These are phyloP conservation scores for Lactarius trivialis DNA, from an alignment of 768 basidiomycete genomes.

Conservation along the genomic window DNA sequence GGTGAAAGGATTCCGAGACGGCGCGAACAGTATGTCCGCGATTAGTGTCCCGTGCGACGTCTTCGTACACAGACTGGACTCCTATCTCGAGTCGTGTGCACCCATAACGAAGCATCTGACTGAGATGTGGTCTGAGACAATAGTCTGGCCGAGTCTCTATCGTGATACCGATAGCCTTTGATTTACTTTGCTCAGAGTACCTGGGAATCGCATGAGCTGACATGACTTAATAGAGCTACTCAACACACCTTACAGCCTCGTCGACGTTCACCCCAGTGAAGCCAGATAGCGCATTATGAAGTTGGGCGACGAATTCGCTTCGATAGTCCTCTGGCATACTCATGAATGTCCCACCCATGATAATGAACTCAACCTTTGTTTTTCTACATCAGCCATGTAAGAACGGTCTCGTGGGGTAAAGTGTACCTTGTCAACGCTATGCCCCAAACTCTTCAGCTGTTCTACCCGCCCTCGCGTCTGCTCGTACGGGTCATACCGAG, in stretches of 20 bases:
- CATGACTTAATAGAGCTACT: background rate
- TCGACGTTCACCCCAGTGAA: conserved; percentile 91
- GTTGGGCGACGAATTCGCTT: conserved; percentile 85
- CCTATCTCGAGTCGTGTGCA: conserved; percentile 98
- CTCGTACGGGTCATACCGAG: conserved; percentile 94
- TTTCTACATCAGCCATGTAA: background rate
- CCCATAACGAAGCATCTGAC: conserved; percentile 98
- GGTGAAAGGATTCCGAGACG: conserved; percentile 93
- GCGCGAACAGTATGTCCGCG: conserved; percentile 98
- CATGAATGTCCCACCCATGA: conserved; percentile 99
- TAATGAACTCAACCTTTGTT: conserved; percentile 69
- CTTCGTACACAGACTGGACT: conserved; percentile 98
- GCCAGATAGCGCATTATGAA: conserved; percentile 95
- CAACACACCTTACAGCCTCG: conserved; percentile 77
- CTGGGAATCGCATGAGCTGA: conserved; percentile 33
- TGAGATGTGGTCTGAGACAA: conserved; percentile 92
- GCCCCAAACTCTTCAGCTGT: conserved; percentile 91
- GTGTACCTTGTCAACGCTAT: conserved; percentile 89
- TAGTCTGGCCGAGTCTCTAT: conserved; percentile 99
- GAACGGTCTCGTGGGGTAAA: background rate
- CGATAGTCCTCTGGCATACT: conserved; percentile 98
- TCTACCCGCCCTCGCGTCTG: conserved; percentile 94
- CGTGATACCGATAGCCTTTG: conserved; percentile 97
- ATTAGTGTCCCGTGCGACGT: conserved; percentile 97
- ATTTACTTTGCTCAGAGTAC: conserved; percentile 95